Percentiles rank a stretch among this genome's conserved stretches.
phyloP scores from a whole-genome alignment of 2,329 filamentous ascomycete species.

The Neofusicoccum sp. region DNA sequence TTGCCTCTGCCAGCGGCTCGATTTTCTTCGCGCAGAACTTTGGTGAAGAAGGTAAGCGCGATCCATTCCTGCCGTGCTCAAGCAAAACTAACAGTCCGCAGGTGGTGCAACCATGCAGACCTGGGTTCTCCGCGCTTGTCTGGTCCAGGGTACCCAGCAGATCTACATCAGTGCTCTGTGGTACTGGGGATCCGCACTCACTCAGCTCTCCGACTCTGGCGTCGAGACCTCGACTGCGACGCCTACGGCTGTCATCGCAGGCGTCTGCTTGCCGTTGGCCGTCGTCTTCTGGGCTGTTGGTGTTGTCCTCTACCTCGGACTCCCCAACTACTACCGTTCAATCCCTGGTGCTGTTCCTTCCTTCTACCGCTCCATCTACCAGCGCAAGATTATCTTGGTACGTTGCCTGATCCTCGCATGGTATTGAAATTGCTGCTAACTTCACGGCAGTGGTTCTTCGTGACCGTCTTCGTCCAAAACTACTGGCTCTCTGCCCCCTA shows the following conservation, averaged over 20 bases:
- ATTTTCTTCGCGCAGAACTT: slow-evolving; percentile 68
- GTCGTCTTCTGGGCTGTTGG: slow-evolving; percentile 58
- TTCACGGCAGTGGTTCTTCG: slow-evolving; percentile 71
- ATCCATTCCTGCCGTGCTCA: too few species aligned
- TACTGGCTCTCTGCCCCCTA: slow-evolving; percentile 66
- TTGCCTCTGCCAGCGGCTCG: slow-evolving; percentile 61
- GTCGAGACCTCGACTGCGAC: slow-evolving; percentile 38
- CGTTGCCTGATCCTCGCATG: too few species aligned
- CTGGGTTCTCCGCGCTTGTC: slow-evolving; percentile 66
- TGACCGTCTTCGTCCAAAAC: slow-evolving; percentile 63
- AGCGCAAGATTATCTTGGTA: slow-evolving; percentile 60
- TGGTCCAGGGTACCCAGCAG: slow-evolving; percentile 67
- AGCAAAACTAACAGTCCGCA: neutral
- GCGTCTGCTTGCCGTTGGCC: slow-evolving; percentile 48
- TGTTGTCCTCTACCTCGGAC: slow-evolving; percentile 56
- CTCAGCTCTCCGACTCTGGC: slow-evolving; percentile 45
- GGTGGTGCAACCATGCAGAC: slow-evolving; percentile 58
- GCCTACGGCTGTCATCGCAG: slow-evolving; percentile 50
- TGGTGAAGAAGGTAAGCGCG: slow-evolving; percentile 54
- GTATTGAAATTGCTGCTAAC: too few species aligned
- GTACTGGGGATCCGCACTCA: slow-evolving; percentile 63
- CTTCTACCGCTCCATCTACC: slow-evolving; percentile 61
- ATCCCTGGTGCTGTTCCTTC: slow-evolving; percentile 62
- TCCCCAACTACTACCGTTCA: slow-evolving; percentile 66
- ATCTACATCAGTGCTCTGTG: slow-evolving; percentile 64